Conservation (phyloP, 2,329 filamentous ascomycete genomes). For the Cladosporium oxysporum region DNA sequence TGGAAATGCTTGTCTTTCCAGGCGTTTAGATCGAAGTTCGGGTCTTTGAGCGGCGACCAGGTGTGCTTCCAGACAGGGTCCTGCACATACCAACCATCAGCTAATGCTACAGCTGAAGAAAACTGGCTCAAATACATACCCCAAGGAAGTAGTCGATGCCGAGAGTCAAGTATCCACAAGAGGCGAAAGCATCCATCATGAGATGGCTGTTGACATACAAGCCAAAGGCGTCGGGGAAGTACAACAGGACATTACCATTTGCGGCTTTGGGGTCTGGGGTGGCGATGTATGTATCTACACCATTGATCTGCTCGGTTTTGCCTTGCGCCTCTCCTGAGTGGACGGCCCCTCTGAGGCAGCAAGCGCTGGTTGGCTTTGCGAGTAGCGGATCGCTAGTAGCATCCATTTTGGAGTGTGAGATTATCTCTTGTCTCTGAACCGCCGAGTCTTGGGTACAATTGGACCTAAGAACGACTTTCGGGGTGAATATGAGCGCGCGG, state of each 20-base stretch:
- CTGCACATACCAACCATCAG: too few relatives aligned
- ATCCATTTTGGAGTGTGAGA: too few relatives aligned
- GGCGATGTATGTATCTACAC: slow-evolving; percentile 26
- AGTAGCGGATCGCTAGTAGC: not conserved
- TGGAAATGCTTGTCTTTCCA: too few relatives aligned
- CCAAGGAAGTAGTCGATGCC: slow-evolving; percentile 28
- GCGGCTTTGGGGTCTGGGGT: slow-evolving; percentile 21
- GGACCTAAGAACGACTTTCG: too few relatives aligned
- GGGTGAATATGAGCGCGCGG: too few relatives aligned
- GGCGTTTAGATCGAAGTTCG: too few relatives aligned
- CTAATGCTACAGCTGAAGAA: too few relatives aligned
- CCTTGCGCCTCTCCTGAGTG: slow-evolving; percentile 26
- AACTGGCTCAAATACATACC: too few relatives aligned
- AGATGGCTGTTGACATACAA: slow-evolving; percentile 26
- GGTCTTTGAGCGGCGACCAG: too few relatives aligned
- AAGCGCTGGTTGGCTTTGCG: slow-evolving; percentile 23
- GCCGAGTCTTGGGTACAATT: too few relatives aligned
- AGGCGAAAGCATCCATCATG: slow-evolving; percentile 28
- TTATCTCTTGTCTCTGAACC: too few relatives aligned
- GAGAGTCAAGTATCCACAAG: slow-evolving; percentile 24
- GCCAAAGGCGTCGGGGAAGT: slow-evolving; percentile 28
- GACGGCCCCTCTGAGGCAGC: slow-evolving; percentile 24
- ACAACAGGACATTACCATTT: slow-evolving; percentile 28
- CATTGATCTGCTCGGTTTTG: slow-evolving; percentile 19
- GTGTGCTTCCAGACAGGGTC: too few relatives aligned